phyloP scores from a whole-genome alignment of 805 yeast genomes.

The Kluyveromyces lactis region DNA sequence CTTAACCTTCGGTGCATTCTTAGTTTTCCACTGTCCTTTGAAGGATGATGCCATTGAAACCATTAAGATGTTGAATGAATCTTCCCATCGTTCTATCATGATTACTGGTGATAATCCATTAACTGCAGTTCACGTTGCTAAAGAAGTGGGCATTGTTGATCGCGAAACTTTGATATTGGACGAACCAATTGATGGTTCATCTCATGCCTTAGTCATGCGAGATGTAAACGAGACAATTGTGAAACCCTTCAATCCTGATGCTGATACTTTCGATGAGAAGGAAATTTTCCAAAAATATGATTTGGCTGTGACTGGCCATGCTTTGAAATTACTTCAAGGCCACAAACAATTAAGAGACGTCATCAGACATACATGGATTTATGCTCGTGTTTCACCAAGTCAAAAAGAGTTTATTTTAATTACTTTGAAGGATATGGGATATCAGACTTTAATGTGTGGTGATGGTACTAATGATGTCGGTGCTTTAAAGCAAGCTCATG shows the following conservation, averaged over 20 bases:
- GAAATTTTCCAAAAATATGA: slow-evolving; percentile 64
- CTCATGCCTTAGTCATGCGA: slow-evolving; percentile 66
- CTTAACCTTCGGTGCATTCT: slow-evolving; percentile 79
- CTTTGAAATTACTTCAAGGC: slow-evolving; percentile 55
- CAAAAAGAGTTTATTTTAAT: slow-evolving; percentile 90
- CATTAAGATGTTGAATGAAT: slow-evolving; percentile 85
- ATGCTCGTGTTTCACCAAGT: slow-evolving; percentile 93
- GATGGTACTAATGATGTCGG: slow-evolving; percentile 99
- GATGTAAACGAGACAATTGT: slow-evolving; percentile 68
- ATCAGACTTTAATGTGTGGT: slow-evolving; percentile 96
- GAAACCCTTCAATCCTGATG: slow-evolving; percentile 56
- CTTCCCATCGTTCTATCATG: slow-evolving; percentile 94
- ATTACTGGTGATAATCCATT: slow-evolving; percentile 98
- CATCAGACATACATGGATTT: slow-evolving; percentile 89
- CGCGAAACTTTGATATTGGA: slow-evolving; percentile 82
- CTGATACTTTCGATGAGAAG: slow-evolving; percentile 25
- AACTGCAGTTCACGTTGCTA: slow-evolving; percentile 96
- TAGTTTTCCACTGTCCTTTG: slow-evolving; percentile 96
- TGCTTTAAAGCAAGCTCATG: slow-evolving; percentile 96
- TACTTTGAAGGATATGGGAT: slow-evolving; percentile 78
- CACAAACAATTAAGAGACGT: slow-evolving; percentile 65
- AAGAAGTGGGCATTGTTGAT: slow-evolving; percentile 80
- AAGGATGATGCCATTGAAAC: slow-evolving; percentile 89
- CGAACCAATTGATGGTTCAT: slow-evolving; percentile 52
- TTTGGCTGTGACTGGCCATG: slow-evolving; percentile 89